A percentile compares a stretch with the other conserved stretches of the same genome.
Evolutionary conservation across 345 rosid species (phyloP).

Genomic region (Ceriops zippeliana): DNA sequence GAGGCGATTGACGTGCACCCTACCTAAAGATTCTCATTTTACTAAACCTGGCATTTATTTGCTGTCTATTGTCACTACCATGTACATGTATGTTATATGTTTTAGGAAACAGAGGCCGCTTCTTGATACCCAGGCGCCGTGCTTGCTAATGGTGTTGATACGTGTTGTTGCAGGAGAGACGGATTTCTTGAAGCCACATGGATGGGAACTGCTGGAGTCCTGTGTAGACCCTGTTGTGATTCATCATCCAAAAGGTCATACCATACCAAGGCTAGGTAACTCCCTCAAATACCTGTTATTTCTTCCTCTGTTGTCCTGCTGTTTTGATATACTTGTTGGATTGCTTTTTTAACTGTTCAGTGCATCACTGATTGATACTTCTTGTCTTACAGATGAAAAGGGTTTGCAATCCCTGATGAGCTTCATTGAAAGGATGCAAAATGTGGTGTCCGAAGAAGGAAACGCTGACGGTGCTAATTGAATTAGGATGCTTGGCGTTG

Average conservation of each 20-base stretch:
- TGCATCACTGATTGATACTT: neutral
- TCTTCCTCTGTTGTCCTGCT: neutral
- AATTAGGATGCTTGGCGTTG: neutral
- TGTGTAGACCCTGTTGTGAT: conserved; percentile 57
- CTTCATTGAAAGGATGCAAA: conserved; percentile 50
- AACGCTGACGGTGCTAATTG: neutral
- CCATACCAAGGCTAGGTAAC: conserved; percentile 76
- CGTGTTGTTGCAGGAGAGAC: conserved; percentile 57
- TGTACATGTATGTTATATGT: no score
- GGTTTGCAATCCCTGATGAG: conserved; percentile 37
- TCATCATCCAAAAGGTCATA: conserved; percentile 93
- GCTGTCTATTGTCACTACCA: no score
- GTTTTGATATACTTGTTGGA: neutral
- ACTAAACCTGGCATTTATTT: no score
- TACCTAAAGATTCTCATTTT: no score
- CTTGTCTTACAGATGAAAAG: conserved; percentile 49
- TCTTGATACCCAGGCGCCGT: no score
- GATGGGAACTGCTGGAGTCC: conserved; percentile 47
- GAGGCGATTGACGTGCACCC: no score
- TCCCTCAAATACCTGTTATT: neutral
- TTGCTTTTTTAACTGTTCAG: neutral
- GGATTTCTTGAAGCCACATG: conserved; percentile 72
- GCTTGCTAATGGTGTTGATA: no score
- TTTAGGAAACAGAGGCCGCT: no score
- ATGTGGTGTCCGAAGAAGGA: conserved; percentile 24